Percentiles rank a stretch among this genome's conserved stretches.
phyloP scores from a whole-genome alignment of 148 eudicot genomes.

The Diospyros lotus region DNA sequence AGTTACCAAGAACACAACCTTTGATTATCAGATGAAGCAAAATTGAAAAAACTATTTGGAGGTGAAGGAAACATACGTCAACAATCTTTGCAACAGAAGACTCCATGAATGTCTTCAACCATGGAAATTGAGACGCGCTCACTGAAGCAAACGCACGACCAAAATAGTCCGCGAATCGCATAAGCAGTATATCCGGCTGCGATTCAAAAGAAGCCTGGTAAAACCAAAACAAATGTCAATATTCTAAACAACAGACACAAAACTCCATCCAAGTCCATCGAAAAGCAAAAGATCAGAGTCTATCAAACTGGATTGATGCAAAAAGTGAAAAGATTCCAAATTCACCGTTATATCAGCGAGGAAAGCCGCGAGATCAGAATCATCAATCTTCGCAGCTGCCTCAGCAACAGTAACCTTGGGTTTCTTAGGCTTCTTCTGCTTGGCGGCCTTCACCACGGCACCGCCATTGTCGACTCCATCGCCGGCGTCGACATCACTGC shows the following conservation, averaged over 20 bases:
- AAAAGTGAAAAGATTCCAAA: neutral
- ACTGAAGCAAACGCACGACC: constrained; percentile 51
- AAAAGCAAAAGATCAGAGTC: constrained; percentile 1
- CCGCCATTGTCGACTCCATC: constrained; percentile 9
- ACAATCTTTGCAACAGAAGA: constrained; percentile 50
- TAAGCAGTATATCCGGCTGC: constrained; percentile 57
- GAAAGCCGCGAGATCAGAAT: constrained; percentile 42
- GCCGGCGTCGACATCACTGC: neutral
- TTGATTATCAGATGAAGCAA: neutral
- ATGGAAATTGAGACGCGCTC: constrained; percentile 53
- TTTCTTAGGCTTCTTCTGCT: constrained; percentile 41
- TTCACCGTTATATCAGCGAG: constrained; percentile 38
- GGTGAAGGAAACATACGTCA: constrained; percentile 38
- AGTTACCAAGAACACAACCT: neutral
- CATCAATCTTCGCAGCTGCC: constrained; percentile 53
- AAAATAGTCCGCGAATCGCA: constrained; percentile 62
- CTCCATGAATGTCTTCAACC: constrained; percentile 58
- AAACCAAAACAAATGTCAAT: neutral
- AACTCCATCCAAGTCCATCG: neutral
- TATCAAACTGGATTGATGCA: neutral
- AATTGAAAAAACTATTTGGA: neutral
- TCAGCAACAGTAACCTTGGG: constrained; percentile 49
- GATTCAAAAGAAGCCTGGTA: constrained; percentile 39
- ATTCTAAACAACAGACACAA: neutral
- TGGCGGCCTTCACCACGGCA: constrained; percentile 23